Base-by-base conservation (phyloP, 306 rosid species). In the Crataegus laevigata region DNA sequence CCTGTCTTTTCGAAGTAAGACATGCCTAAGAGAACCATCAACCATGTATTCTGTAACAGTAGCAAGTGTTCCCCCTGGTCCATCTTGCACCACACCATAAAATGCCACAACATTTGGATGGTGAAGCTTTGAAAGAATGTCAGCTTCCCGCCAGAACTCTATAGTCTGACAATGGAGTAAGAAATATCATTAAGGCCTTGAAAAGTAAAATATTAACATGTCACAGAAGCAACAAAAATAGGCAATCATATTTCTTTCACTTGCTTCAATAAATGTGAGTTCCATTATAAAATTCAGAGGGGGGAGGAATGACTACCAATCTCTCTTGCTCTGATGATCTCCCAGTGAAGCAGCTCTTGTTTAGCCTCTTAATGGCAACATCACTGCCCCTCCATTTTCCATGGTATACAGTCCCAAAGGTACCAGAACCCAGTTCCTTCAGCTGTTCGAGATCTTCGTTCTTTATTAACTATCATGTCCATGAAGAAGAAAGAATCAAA, bases 311-410 rank as follows among this genome's bases (percentile, higher is more conserved):
- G 30, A 38, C 77, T 86, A 92, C 98, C 91, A 93, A 81, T 87
- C 96, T 93, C 87, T 93, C 96, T 88, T 88, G 93, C 87, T 93
- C 98, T 61, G 98, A 93, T 36, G 96, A 88, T 75, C 93, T 88
- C 52, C 96, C 91, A 4, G 89, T 85, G 80, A 93, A 93, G 87
- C 98, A 93, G 80, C 91, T 91, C 84, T 93, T 93, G 85, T 93
- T 93, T 79, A 93, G 90, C 85, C 98, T 91, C 85, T 93, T 93
- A 60, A 93, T 93, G 70, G 98, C 97, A 75, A 93, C 98, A 89
- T 93, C 98, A 14, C 93, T 85, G 81, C 98, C 96, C 72, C 96
- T 84, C 98, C 98, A 93, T 82, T 89, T 93, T 76, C 98, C 98
- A 80, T 93, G 98, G 83, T 91, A 93, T 50, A 93, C 98, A 29